A percentile compares a stretch with the other conserved stretches of the same genome.
Evolutionary conservation across 805 yeast species (phyloP).

Genomic region (Spathaspora passalidarum): DNA sequence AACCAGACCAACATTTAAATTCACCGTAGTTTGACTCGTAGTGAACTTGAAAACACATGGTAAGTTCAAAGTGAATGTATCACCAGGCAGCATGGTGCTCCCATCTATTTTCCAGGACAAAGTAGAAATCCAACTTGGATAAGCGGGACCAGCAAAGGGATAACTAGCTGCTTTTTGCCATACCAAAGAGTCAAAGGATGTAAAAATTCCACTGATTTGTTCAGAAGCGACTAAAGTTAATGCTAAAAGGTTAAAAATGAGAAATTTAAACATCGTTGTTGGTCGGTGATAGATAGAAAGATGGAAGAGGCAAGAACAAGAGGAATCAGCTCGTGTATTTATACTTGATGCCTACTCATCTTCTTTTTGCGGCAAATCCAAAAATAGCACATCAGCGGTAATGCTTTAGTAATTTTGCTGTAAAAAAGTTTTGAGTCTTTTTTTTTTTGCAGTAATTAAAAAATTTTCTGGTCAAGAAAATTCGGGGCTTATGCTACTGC

Average conservation of each 20-base stretch:
- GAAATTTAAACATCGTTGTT: constrained; percentile 13
- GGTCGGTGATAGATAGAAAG: too few relatives aligned
- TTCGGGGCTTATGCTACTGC: too few relatives aligned
- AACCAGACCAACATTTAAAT: constrained; percentile 11
- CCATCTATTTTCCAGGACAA: constrained; percentile 20
- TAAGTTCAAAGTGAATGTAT: constrained; percentile 22
- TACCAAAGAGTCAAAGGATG: constrained; percentile 11
- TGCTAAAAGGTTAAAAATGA: constrained; percentile 22
- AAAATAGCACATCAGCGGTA: too few relatives aligned
- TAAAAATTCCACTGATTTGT: constrained; percentile 13
- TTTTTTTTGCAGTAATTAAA: too few relatives aligned
- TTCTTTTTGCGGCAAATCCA: too few relatives aligned
- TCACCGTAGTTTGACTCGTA: constrained; percentile 10
- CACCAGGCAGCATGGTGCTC: constrained; percentile 17
- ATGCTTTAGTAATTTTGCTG: too few relatives aligned
- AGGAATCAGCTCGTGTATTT: too few relatives aligned
- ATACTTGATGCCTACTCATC: too few relatives aligned
- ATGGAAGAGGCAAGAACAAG: too few relatives aligned
- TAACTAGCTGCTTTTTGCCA: constrained; percentile 6
- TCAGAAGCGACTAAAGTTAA: constrained; percentile 5
- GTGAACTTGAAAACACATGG: constrained; percentile 27
- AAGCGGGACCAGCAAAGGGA: constrained; percentile 2
- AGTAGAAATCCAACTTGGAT: constrained; percentile 17
- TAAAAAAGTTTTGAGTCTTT: too few relatives aligned
- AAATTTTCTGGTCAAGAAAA: too few relatives aligned